phyloP scores from a whole-genome alignment of 2,329 filamentous ascomycete genomes.

The Polychaeton citri region DNA sequence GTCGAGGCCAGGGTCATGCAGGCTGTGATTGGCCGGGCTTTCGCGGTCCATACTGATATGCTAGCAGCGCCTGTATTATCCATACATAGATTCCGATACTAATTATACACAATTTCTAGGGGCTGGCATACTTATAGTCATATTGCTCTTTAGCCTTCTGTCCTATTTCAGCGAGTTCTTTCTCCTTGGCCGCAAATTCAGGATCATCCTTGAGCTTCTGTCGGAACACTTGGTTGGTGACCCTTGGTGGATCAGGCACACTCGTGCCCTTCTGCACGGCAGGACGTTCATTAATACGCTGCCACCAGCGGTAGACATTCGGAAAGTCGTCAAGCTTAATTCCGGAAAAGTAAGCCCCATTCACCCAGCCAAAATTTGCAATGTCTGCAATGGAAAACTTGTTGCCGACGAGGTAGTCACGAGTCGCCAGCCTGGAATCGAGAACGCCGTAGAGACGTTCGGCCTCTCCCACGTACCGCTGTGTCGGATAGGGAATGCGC shows the following conservation, averaged over 20 bases:
- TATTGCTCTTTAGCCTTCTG: constrained; percentile 33
- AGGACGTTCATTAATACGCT: constrained; percentile 26
- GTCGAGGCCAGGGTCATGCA: too few relatives aligned
- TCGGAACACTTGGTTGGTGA: constrained; percentile 30
- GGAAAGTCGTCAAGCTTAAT: constrained; percentile 29
- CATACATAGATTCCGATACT: background rate
- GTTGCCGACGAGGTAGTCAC: constrained; percentile 32
- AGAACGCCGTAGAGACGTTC: constrained; percentile 34
- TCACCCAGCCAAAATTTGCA: constrained; percentile 32
- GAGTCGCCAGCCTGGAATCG: constrained; percentile 26
- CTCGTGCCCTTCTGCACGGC: constrained; percentile 28
- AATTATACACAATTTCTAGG: constrained; percentile 13
- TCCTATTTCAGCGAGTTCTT: constrained; percentile 22
- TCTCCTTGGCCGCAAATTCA: constrained; percentile 35
- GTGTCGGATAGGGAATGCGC: constrained; percentile 30
- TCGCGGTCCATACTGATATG: too few relatives aligned
- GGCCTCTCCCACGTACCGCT: constrained; percentile 34
- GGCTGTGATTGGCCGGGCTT: too few relatives aligned
- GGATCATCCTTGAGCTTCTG: constrained; percentile 32
- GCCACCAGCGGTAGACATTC: constrained; percentile 32
- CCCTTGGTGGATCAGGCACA: constrained; percentile 22
- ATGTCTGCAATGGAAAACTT: constrained; percentile 36
- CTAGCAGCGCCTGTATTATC: background rate
- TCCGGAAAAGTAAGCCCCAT: constrained; percentile 27
- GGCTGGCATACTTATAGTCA: constrained; percentile 29